phyloP scores from a whole-genome alignment of 495 filamentous ascomycete genomes.

The Penicillium bialowiezense region DNA sequence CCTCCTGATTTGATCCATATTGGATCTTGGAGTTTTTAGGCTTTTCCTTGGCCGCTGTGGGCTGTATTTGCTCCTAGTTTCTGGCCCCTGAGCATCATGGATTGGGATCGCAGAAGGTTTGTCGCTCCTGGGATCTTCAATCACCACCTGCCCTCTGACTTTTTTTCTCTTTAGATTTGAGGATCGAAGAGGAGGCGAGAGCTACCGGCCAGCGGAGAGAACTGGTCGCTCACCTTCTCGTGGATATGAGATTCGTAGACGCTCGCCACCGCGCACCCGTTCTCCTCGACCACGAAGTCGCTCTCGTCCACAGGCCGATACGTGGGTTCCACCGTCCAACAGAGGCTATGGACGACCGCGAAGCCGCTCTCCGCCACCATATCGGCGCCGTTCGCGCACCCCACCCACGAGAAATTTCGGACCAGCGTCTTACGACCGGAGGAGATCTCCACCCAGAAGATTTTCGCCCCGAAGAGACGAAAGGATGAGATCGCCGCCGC shows the following conservation, averaged over 20 bases:
- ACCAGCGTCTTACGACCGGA: slow-evolving; percentile 30
- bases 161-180: slow-evolving; percentile 40
- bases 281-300: slow-evolving; percentile 13
- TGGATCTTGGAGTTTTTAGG: not conserved
- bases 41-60: not conserved
- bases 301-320: slow-evolving; percentile 42
- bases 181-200: slow-evolving; percentile 52
- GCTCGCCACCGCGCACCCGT: slow-evolving; percentile 40
- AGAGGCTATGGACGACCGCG: slow-evolving; percentile 36
- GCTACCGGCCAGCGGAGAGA: slow-evolving; percentile 49
- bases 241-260: slow-evolving; percentile 36
- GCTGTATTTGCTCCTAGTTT: not conserved
- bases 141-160: slow-evolving; percentile 2
- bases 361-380: slow-evolving; percentile 43
- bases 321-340: slow-evolving; percentile 45
- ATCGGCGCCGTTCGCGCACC: slow-evolving; percentile 47
- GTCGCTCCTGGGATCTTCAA: not conserved
- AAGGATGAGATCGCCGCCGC: slow-evolving; percentile 40
- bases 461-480: slow-evolving; percentile 49
- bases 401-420: slow-evolving; percentile 39
- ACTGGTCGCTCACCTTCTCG: slow-evolving; percentile 35
- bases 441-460: slow-evolving; percentile 40
- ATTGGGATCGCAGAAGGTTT: slow-evolving; percentile 52
- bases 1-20: no score
- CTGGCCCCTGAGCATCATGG: slow-evolving; percentile 31